Evolutionary conservation across 768 basidiomycete genomes (phyloP).

Genomic region (Rhizopogon vulgaris): DNA sequence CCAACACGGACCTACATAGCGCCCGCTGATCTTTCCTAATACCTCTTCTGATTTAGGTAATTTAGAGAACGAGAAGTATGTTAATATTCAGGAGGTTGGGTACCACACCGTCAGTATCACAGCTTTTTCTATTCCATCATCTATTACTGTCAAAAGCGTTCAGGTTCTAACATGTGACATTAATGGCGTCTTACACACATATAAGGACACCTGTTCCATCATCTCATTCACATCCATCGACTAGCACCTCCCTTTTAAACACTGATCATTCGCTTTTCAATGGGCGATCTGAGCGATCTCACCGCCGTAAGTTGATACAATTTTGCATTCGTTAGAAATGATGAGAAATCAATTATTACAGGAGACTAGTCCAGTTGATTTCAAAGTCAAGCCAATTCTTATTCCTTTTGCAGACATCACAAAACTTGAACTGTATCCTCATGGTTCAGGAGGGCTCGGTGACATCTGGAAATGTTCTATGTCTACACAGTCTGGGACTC

Average conservation of each 20-base stretch:
- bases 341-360: background rate
- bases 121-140: too few relatives aligned
- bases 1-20: too few relatives aligned
- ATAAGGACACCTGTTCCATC: background rate
- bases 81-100: background rate
- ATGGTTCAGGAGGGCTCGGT: background rate
- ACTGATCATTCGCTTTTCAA: background rate
- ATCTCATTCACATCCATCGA: too few relatives aligned
- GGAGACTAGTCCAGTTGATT: background rate
- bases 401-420: background rate
- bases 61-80: too few relatives aligned
- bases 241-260: background rate
- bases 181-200: background rate
- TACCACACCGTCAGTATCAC: background rate
- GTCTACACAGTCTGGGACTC: background rate
- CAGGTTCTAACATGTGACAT: background rate
- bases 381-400: background rate
- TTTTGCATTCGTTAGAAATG: background rate
- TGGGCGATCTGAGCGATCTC: background rate
- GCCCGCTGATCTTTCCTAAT: too few relatives aligned
- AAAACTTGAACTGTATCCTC: background rate
- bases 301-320: background rate
- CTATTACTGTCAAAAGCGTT: background rate
- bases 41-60: too few relatives aligned
- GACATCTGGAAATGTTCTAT: constrained; percentile 6